Base-by-base conservation (phyloP, 2,329 filamentous ascomycete species). In the Pleoardoris graminearum region DNA sequence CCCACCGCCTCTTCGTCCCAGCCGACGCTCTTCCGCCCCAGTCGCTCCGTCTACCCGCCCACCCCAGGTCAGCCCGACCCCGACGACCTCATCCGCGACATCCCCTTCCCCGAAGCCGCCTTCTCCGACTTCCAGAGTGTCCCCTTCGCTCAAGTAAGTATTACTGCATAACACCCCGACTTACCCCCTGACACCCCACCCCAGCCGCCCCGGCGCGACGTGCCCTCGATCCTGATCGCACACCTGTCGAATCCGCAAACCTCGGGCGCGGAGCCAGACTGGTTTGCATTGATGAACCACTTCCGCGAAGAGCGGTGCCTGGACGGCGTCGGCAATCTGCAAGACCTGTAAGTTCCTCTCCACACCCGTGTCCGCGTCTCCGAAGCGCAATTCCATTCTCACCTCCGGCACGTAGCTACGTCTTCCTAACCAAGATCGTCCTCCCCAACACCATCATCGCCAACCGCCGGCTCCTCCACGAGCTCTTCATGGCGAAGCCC, bases 81-180 rank as follows among this genome's bases (percentile, higher is more conserved):
- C 2, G 45, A 54, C 17, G 36, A 49, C 11, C 49, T 59, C 2
- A 44, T 59, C 17, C 32, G 14, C 3, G n/a, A 48, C 3, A 53
- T 60, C 12, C 48, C 50, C 3, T 17, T 14, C 5, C 36, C 50
- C 7, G 48, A 51, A n/a, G 3, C 39, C 14, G 55, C 56, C 1
- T 21, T 59, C 21, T 29, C 48, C 1, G 56, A 57, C 4, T 57
- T 57, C 54, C 57, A 61, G 42, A 49, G 46, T 7, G 41, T 57
- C 1, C 49, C 56, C 11, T 46, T 25, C 30, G 29, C 30, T 5
- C 43, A 46, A 21, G 43, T 35, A 46, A 25, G 11, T 8, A 8
- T 5, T 7, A 25, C 8, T 6, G 33, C 7, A 7, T 8, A 4
- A 3, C 3, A 36, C 4, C 14, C 3, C 33, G 8, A n/a, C 8